Base-by-base conservation (phyloP, 1,284 basidiomycete genomes). In the Heterobasidion annosum region DNA sequence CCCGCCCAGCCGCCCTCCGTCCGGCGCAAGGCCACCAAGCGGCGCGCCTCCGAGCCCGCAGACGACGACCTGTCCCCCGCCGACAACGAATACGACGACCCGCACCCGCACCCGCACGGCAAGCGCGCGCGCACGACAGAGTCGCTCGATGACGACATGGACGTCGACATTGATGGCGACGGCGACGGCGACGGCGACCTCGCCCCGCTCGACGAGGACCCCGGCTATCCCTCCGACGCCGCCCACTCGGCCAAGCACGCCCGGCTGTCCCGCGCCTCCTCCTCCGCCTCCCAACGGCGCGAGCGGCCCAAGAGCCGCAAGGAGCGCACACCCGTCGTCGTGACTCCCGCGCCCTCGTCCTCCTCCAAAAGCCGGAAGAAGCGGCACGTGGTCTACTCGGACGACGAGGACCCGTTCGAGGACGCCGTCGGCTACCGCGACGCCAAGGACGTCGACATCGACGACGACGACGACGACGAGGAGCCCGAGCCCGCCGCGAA, bases 91-190 rank as follows among this genome's bases (percentile, higher is more conserved):
- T 25, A 25, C 25, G 25, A 4, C 3, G 25, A 25, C 25, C 25
- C 25, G 25, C 25, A 25, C 4, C 25, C 48, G 5, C 57, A 25
- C 25, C 25, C 25, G 1, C 25, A 25, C 25, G 1, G 25, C 4
- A 64, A 64, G 57, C 60, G 60, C 25, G 52, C 59, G 3, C 56
- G 58, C 4, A 62, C 54, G 1, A 8, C 45, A 10, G 57, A 55
- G 13, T 57, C 51, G 1, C 54, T 34, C 2, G 59, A 59, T 10
- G 60, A 61, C 25, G 65, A 64, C 34, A 56, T 62, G 4, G 62
- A 66, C 33, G 57, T 63, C 2, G 67, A 65, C 33, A 58, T 59
- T 34, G 64, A 63, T 47, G 60, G 48, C 32, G 64, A 62, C 2
- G 54, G 52, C 25, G 63, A 63, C 25, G 63, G 62, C 50, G 54